Conservation (phyloP, 257 asterid genomes). For the Dorcoceras hygrometricum region DNA sequence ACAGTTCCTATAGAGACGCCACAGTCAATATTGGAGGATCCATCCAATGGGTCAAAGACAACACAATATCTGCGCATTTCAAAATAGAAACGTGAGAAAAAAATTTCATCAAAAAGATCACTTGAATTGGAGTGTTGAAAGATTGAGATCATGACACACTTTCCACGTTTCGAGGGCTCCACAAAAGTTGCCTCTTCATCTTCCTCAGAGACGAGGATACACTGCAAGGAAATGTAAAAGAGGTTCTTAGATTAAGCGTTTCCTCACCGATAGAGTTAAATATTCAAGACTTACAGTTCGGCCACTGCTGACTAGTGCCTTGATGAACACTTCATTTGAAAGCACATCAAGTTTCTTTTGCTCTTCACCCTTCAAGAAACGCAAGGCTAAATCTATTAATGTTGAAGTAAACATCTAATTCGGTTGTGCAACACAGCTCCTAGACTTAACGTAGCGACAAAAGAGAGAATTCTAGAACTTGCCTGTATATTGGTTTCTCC, state of each 20-base stretch:
- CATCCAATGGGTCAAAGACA: slow-evolving; percentile 96
- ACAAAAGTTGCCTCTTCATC: slow-evolving; percentile 90
- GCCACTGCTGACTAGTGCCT: slow-evolving; percentile 94
- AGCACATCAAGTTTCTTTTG: slow-evolving; percentile 96
- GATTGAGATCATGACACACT: slow-evolving; percentile 38
- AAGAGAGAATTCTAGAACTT: slow-evolving; percentile 22
- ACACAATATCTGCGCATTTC: slow-evolving; percentile 73
- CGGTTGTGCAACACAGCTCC: neutral
- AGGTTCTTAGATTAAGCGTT: neutral
- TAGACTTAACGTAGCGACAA: neutral
- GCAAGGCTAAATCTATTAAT: slow-evolving; percentile 15
- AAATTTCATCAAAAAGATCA: neutral
- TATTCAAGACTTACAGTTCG: slow-evolving; percentile 60
- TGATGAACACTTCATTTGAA: slow-evolving; percentile 87
- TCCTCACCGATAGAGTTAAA: neutral
- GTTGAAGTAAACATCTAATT: neutral
- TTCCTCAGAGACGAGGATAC: slow-evolving; percentile 96
- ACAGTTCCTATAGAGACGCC: slow-evolving; percentile 98
- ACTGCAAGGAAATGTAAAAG: slow-evolving; percentile 45
- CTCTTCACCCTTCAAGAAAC: slow-evolving; percentile 71
- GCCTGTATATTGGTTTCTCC: slow-evolving; percentile 99
- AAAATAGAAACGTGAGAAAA: neutral
- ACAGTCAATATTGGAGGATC: slow-evolving; percentile 97
- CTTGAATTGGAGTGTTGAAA: neutral
- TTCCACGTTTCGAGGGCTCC: slow-evolving; percentile 75